Conservation (phyloP, 2,329 filamentous ascomycete genomes). For the Fusarium sp. region DNA sequence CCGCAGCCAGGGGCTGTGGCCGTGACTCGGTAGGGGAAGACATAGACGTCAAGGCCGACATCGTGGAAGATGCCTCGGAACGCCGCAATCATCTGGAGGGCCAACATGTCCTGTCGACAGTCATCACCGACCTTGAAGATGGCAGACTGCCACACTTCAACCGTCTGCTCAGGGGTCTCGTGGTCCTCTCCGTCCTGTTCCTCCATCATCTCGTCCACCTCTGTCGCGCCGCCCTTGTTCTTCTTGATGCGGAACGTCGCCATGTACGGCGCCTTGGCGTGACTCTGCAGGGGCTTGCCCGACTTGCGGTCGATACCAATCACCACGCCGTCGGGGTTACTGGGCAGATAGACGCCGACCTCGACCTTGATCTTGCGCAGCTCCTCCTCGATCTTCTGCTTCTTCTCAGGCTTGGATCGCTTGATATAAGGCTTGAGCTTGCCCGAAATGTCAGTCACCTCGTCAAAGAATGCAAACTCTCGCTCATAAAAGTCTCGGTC, state of each 20-base stretch:
- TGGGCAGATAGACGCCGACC: conserved; percentile 95
- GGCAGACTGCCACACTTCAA: conserved; percentile 98
- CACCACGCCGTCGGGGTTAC: conserved; percentile 96
- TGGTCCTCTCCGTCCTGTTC: conserved; percentile 56
- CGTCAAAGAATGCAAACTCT: conserved; percentile 98
- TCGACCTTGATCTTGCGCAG: conserved; percentile 97
- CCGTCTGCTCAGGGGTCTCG: conserved; percentile 63
- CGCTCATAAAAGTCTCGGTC: conserved; percentile 91
- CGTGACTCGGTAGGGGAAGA: conserved; percentile 96
- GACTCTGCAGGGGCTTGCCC: conserved; percentile 95
- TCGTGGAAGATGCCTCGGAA: conserved; percentile 97
- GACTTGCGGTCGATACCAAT: conserved; percentile 98
- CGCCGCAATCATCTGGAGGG: conserved; percentile 96
- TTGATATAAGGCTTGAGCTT: conserved; percentile 96
- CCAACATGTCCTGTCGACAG: conserved; percentile 95
- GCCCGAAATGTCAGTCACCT: conserved; percentile 94
- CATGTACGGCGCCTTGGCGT: conserved; percentile 99
- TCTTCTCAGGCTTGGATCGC: conserved; percentile 93
- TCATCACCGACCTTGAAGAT: conserved; percentile 99
- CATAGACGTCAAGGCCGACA: conserved; percentile 94
- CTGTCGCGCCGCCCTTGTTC: conserved; percentile 67
- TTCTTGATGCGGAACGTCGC: conserved; percentile 98
- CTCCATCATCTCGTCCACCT: conserved; percentile 63
- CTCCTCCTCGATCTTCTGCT: conserved; percentile 99
- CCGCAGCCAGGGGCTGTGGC: conserved; percentile 97